A percentile compares a stretch with the other conserved stretches of the same genome.
phyloP scores from a whole-genome alignment of 2,329 filamentous ascomycete genomes.

The Colletotrichum kahawae region DNA sequence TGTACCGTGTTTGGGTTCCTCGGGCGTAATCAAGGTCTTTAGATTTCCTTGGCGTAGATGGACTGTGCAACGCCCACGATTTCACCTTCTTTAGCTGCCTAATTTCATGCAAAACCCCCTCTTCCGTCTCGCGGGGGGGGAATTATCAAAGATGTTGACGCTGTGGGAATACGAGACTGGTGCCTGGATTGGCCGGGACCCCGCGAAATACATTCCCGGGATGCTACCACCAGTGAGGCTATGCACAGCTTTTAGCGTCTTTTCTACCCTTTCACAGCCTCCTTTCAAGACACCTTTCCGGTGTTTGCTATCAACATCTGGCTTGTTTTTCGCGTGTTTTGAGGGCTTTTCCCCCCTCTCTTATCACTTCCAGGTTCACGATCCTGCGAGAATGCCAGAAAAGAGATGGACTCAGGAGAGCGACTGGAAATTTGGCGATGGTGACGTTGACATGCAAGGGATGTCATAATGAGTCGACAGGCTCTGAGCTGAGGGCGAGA shows the following conservation, averaged over 20 bases:
- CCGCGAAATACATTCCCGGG: not conserved
- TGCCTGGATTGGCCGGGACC: not conserved
- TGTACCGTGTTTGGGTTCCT: not conserved
- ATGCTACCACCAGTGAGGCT: not conserved
- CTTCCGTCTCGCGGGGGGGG: not conserved
- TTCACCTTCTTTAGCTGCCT: not conserved
- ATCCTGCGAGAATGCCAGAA: not conserved
- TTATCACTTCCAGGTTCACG: not conserved
- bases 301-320: not conserved
- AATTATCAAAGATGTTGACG: not conserved
- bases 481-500: not conserved
- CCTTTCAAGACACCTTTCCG: not conserved
- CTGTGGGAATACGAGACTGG: not conserved
- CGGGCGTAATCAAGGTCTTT: not conserved
- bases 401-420: not conserved
- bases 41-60: not conserved
- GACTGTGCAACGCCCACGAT: not conserved
- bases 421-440: not conserved
- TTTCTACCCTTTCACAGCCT: not conserved
- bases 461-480: not conserved
- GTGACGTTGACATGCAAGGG: not conserved
- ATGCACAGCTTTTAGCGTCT: not conserved
- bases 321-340: not conserved
- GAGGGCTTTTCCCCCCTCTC: not conserved
- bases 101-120: not conserved